Evolutionary conservation across 108 stramenopile genomes (phyloP), one percentile per base, ranked within the genome.

Genomic region (Cafeteria roenbergensis): DNA sequence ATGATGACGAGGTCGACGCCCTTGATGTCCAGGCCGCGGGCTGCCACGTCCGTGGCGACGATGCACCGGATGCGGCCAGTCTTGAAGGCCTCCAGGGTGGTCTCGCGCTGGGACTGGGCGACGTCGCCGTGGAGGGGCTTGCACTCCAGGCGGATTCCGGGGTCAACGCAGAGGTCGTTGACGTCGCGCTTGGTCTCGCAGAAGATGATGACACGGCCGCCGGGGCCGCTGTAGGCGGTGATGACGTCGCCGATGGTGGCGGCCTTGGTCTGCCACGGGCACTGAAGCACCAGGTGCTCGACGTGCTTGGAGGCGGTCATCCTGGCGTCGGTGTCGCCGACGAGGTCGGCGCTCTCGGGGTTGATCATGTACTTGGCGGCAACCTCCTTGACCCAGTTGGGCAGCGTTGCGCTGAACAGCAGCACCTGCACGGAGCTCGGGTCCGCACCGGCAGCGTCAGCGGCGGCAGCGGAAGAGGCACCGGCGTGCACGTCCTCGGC

Each of bases 1-100:
- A 94, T 90, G 56, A 96, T 79, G 31, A 99, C 94, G 61, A 95
- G 83, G 66, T 96, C 94, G 30, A 96, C 95, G 60, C 91, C 88
- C 50, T 87, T 77, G 71, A 99, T 94, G 76, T 99, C 95, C 70
- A 97, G 92, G 29, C 98, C 98, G 36, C 98, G 82, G 26, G 98
- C 98, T 31, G 98, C 98, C 24, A 99, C 98, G 75, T 99, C 98
- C 0, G 98, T 99, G 0, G 98, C 98, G 22, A 99, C 93, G 62
- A 99, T 80, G 20, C 96, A 95, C 69, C 91, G 85, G 75, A 99
- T 90, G 0, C 85, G 75, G 35, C 93, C 91, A 2, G 87, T 80
- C 32, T 92, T 83, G 81, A 99, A 99, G 24, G 88, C 91, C 52
- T 84, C 74, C 42, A 99, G 82, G 33, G 94, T 97, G 27, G 88